Conservation (phyloP, 495 filamentous ascomycete species). For the Baudoinia panamericana region DNA sequence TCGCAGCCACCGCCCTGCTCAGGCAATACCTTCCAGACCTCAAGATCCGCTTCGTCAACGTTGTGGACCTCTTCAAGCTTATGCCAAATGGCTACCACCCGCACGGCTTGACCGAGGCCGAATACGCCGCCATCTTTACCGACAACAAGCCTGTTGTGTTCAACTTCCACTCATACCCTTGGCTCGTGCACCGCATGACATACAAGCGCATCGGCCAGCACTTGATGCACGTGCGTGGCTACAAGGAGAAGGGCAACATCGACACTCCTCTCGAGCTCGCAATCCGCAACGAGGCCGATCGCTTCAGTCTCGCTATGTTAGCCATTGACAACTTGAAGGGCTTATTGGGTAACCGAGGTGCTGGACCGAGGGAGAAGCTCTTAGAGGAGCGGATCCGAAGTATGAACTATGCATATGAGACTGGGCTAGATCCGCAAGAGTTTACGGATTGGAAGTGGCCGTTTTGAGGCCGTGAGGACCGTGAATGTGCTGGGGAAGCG, state of each 20-base stretch:
- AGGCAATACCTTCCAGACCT: slow-evolving; percentile 49
- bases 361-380: slow-evolving; percentile 46
- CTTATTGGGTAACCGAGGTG: slow-evolving; percentile 43
- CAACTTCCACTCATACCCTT: slow-evolving; percentile 70
- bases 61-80: slow-evolving; percentile 62
- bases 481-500: too few species aligned
- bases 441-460: slow-evolving; percentile 55
- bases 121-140: slow-evolving; percentile 56
- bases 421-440: slow-evolving; percentile 52
- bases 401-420: slow-evolving; percentile 46
- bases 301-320: slow-evolving; percentile 57
- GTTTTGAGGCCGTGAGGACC: too few species aligned
- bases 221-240: slow-evolving; percentile 57
- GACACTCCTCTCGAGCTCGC: slow-evolving; percentile 62
- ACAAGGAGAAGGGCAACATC: slow-evolving; percentile 67
- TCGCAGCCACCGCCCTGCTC: slow-evolving; percentile 54
- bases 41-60: slow-evolving; percentile 63
- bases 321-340: slow-evolving; percentile 46
- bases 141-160: slow-evolving; percentile 55
- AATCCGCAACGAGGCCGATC: slow-evolving; percentile 56
- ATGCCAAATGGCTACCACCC: slow-evolving; percentile 51
- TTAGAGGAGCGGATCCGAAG: slow-evolving; percentile 45
- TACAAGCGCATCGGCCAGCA: slow-evolving; percentile 51
- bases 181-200: slow-evolving; percentile 57
- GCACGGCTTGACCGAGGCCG: slow-evolving; percentile 48